phyloP scores from a whole-genome alignment of 2,329 filamentous ascomycete species.

The Colletotrichum truncatum region DNA sequence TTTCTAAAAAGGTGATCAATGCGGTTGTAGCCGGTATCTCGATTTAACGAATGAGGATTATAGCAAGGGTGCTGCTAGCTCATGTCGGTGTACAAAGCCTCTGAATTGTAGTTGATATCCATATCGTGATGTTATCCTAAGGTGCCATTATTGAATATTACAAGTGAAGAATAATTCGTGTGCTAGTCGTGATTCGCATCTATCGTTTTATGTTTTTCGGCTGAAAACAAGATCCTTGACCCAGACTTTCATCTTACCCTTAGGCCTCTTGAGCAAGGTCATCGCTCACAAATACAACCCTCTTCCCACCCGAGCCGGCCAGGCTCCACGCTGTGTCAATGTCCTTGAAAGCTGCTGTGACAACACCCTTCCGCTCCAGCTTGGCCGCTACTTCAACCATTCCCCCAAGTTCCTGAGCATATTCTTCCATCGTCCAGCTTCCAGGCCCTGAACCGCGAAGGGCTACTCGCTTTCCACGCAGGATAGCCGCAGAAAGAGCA shows the following conservation, averaged over 20 bases:
- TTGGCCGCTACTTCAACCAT: slow-evolving; percentile 39
- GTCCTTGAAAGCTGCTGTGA: slow-evolving; percentile 35
- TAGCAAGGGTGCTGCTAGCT: too few species aligned
- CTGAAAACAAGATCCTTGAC: too few species aligned
- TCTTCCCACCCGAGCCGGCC: slow-evolving; percentile 30
- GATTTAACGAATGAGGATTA: too few species aligned
- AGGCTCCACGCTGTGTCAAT: slow-evolving; percentile 37
- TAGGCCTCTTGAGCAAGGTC: neutral
- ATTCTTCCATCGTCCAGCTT: slow-evolving; percentile 46
- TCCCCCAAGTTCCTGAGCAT: slow-evolving; percentile 31
- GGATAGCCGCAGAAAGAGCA: slow-evolving; percentile 49
- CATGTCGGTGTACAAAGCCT: too few species aligned
- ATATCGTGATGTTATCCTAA: too few species aligned
- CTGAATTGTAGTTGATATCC: too few species aligned
- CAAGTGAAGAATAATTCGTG: too few species aligned
- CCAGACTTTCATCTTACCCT: neutral
- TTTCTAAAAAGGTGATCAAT: too few species aligned
- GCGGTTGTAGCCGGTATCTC: too few species aligned
- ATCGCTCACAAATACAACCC: slow-evolving; percentile 41
- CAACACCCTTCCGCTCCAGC: slow-evolving; percentile 32
- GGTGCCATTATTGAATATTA: too few species aligned
- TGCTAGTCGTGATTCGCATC: too few species aligned
- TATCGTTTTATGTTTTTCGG: too few species aligned
- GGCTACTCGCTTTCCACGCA: slow-evolving; percentile 59
- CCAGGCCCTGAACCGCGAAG: slow-evolving; percentile 56